Percentiles rank a stretch among this genome's conserved stretches.
Conservation (phyloP, 2,329 filamentous ascomycete species). For the Fonsecaea erecta region DNA sequence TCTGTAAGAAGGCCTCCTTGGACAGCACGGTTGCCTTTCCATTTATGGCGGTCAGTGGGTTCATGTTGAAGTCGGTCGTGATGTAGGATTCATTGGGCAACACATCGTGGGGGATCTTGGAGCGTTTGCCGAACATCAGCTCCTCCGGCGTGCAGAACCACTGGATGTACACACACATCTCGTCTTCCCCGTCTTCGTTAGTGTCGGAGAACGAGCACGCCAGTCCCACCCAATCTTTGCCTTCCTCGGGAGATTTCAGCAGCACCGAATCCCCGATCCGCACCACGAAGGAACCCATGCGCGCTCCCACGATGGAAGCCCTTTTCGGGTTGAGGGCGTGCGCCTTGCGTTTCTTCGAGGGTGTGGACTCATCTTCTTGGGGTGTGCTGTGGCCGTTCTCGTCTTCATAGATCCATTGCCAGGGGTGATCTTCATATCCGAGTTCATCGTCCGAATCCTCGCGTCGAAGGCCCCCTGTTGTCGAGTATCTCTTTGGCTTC, state of each 20-base stretch:
- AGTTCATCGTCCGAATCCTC: slow-evolving; percentile 91
- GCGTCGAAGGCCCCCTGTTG: slow-evolving; percentile 65
- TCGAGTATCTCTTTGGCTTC: slow-evolving; percentile 53
- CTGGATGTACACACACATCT: slow-evolving; percentile 84
- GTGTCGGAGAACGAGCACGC: slow-evolving; percentile 80
- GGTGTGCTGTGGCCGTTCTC: slow-evolving; percentile 34
- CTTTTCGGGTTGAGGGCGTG: slow-evolving; percentile 32
- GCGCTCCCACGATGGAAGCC: slow-evolving; percentile 72
- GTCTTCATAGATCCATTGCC: slow-evolving; percentile 76
- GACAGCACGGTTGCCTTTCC: slow-evolving; percentile 85
- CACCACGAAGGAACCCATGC: slow-evolving; percentile 81
- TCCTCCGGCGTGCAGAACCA: slow-evolving; percentile 89
- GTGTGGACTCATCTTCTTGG: slow-evolving; percentile 28
- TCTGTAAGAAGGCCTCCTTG: slow-evolving; percentile 65
- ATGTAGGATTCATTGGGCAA: slow-evolving; percentile 90
- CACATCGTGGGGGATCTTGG: slow-evolving; percentile 67
- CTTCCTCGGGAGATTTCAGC: slow-evolving; percentile 82
- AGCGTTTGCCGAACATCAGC: slow-evolving; percentile 71
- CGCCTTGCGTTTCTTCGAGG: slow-evolving; percentile 37
- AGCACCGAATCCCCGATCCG: slow-evolving; percentile 81
- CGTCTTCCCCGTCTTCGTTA: slow-evolving; percentile 68
- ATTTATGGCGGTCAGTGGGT: slow-evolving; percentile 85
- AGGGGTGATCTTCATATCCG: slow-evolving; percentile 70
- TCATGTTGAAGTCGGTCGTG: slow-evolving; percentile 82
- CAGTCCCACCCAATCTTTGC: slow-evolving; percentile 90